A percentile compares a stretch with the other conserved stretches of the same genome.
Evolutionary conservation across 2,329 filamentous ascomycete species (phyloP).

Genomic region (Chaetomium strumarium): DNA sequence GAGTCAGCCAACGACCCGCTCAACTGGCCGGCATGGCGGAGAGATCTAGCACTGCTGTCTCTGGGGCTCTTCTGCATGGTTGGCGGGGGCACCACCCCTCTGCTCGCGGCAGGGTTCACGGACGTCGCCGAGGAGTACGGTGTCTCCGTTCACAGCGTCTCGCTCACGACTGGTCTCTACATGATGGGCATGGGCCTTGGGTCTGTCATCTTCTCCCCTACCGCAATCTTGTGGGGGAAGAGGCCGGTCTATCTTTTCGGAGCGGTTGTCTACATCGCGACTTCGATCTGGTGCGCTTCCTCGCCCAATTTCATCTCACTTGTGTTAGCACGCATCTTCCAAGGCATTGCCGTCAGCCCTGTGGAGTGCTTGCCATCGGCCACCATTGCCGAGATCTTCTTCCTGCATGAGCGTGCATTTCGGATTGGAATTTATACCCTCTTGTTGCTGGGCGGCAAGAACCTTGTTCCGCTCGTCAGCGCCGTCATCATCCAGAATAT

Average conservation of each 20-base stretch:
- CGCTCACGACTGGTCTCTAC: conserved; percentile 83
- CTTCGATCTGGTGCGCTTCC: conserved; percentile 78
- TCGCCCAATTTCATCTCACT: conserved; percentile 77
- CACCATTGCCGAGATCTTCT: conserved; percentile 94
- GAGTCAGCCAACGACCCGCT: conserved; percentile 86
- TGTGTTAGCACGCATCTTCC: conserved; percentile 74
- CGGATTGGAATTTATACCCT: conserved; percentile 91
- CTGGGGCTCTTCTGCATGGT: conserved; percentile 90
- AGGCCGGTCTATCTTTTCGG: conserved; percentile 80
- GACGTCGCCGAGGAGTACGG: conserved; percentile 62
- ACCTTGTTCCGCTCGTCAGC: conserved; percentile 79
- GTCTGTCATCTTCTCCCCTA: conserved; percentile 78
- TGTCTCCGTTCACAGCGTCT: conserved; percentile 65
- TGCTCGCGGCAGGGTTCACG: conserved; percentile 84
- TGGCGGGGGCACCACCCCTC: conserved; percentile 85
- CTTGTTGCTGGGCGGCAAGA: conserved; percentile 84
- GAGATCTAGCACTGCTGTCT: conserved; percentile 73
- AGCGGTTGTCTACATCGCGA: conserved; percentile 68
- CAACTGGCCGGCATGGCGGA: conserved; percentile 80
- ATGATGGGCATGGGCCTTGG: conserved; percentile 91
- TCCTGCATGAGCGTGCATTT: conserved; percentile 88
- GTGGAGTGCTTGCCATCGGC: conserved; percentile 91
- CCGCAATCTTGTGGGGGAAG: conserved; percentile 86
- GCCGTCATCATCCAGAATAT: conserved; percentile 73
- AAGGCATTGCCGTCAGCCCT: conserved; percentile 81